phyloP scores from a whole-genome alignment of 2,329 filamentous ascomycete genomes.

The Podosphaera fusca region DNA sequence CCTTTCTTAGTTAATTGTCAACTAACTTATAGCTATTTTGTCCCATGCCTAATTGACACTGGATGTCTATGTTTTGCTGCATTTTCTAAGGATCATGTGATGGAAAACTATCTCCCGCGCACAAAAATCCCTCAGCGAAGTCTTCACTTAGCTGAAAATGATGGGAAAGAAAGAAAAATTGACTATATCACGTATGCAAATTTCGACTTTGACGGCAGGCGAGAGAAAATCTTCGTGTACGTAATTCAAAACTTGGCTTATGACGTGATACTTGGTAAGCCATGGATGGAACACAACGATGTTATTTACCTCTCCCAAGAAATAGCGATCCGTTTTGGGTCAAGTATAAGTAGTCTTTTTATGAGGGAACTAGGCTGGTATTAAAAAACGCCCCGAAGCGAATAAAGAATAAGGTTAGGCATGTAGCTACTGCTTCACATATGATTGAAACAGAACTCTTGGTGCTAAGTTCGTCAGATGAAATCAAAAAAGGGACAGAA shows the following conservation, averaged over 20 bases:
- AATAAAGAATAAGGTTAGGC: background rate
- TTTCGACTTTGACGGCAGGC: background rate
- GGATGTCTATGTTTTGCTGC: background rate
- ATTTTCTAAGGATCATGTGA: background rate
- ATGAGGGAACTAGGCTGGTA: background rate
- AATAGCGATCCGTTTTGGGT: background rate
- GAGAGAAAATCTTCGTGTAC: too few species aligned
- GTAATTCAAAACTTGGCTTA: too few species aligned
- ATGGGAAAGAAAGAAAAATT: background rate
- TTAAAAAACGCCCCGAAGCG: background rate
- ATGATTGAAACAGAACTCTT: too few species aligned
- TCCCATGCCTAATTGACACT: background rate
- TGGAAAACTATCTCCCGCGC: background rate
- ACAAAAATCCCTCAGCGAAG: conserved; percentile 60
- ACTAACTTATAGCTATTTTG: background rate
- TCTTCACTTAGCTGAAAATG: conserved; percentile 56
- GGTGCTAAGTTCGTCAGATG: too few species aligned
- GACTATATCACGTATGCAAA: background rate
- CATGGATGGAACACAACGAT: too few species aligned
- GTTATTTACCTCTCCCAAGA: too few species aligned
- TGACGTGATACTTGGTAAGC: too few species aligned
- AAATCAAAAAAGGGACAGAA: too few species aligned
- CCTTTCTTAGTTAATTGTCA: background rate
- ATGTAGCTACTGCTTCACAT: too few species aligned
- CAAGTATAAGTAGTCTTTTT: background rate